Evolutionary conservation across 257 asterid species (phyloP), one percentile per base, ranked within the genome.

Genomic region (Solanum paucissectum): DNA sequence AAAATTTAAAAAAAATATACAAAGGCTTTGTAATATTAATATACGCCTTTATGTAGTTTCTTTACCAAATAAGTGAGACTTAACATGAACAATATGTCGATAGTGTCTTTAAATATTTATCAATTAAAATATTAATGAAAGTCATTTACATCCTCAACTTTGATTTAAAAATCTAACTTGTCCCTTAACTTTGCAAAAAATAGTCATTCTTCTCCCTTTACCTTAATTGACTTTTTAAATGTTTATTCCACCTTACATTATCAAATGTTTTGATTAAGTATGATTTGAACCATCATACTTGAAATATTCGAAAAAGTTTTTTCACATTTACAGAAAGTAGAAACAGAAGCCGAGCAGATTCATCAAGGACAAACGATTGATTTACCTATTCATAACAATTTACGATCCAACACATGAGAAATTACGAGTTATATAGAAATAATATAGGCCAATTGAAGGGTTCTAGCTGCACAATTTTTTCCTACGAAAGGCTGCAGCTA

Each of bases 361-460:
- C 42, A n/a, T 32, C 42, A 8, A 14, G 40, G 23, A 71, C 77
- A 71, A 32, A 71, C 0, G 23, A 71, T 71, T 14, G 77, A 71
- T 71, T 7, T 71, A 71, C 7, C 25, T 16, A 16, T 33, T 71
- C 77, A 32, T 32, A 1, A 20, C 12, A 16, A 32, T 71, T 32
- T 8, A 71, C n/a, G 40, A 32, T 73, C 46, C 18, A 74, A 37
- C 5, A 74, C 79, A 6, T 4, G 83, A 74, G 83, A 21, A 74
- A 74, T 9, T 36, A 74, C 20, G 6, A 74, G 82, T 37, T 74
- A 74, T 0, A 37, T 74, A 74, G 37, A 55, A 23, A 21, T 21
- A 73, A 74, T 74, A 44, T 74, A 74, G 52, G 83, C 32, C 20
- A 36, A 74, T 37, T 74, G 83, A 74, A 37, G 9, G 83, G 83